These are phyloP conservation scores for Cordyceps fumosorosea DNA, from an alignment of 2,329 filamentous ascomycete species.

Conservation along the genomic window DNA sequence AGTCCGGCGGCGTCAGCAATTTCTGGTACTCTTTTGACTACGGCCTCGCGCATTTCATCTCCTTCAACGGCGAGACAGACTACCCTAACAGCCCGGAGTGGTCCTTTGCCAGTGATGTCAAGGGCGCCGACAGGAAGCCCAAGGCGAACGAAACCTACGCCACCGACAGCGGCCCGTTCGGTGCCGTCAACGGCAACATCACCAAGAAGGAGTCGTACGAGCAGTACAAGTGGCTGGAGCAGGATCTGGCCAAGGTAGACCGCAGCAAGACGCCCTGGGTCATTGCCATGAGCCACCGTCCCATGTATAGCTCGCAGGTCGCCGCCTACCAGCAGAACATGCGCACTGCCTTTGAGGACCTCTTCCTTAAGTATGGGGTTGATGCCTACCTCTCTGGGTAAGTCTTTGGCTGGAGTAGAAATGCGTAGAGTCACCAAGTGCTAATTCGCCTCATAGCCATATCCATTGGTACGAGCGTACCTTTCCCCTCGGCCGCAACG, in stretches of 20 bases:
- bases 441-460: conserved; percentile 12
- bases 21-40: conserved; percentile 51
- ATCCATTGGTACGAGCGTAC: conserved; percentile 22
- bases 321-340: conserved; percentile 37
- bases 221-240: conserved; percentile 40
- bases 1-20: conserved; percentile 42
- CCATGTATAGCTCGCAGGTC: conserved; percentile 40
- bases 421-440: background rate
- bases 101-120: conserved; percentile 36
- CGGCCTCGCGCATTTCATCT: conserved; percentile 44
- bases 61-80: conserved; percentile 43
- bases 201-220: conserved; percentile 36
- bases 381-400: conserved; percentile 36
- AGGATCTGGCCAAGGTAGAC: conserved; percentile 38
- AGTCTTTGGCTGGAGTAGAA: background rate
- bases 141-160: conserved; percentile 35
- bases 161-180: conserved; percentile 45
- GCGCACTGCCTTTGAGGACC: conserved; percentile 37
- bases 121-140: conserved; percentile 34
- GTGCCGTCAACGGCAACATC: conserved; percentile 32
- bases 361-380: conserved; percentile 38
- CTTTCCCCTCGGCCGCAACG: conserved; percentile 19
- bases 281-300: conserved; percentile 41
- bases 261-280: conserved; percentile 43
- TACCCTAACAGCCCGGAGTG: conserved; percentile 40